Evolutionary conservation across 129 eudicot genomes (phyloP), one percentile per base, ranked within the genome.

Genomic region (Centella asiatica): DNA sequence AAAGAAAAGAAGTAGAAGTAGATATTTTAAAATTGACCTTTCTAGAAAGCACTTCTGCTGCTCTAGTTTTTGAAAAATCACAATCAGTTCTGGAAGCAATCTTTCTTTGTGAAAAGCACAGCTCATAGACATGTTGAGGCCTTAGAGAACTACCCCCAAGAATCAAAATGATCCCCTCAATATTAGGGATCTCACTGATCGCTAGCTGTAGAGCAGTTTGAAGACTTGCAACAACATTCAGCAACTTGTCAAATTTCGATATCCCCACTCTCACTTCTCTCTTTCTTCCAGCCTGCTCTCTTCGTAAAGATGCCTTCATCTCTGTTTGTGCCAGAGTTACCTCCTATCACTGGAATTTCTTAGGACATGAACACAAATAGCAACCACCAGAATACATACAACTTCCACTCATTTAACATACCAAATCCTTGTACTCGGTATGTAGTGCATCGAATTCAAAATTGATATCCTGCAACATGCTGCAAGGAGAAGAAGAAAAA

Each of bases 101-200:
- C 61, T 60, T 73, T 58, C 76, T 83, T 23, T 76, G 84, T 39
- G 84, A 70, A 83, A 92, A 87, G 25, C 67, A 67, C 71, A 92
- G 58, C 78, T 92, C 96, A 40, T 79, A 92, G 25, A 87, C 85
- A 69, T 84, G 80, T 57, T 77, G 81, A 64, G 99, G 88, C 74
- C 99, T 68, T 62, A 69, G 47, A 22, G 99, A 87, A 78, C 88
- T 92, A 67, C 80, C 76, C 60, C 99, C 99, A 51, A 87, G 85
- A 74, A 84, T 74, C 75, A 92, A 67, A 57, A 75, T 62, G 58
- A 92, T 76, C 37, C 66, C 67, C 56, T 82, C 77, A 23, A 82
- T 69, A 61, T 72, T 42, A 25, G 99, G 88, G 58, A 74, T 73
- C 74, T 92, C 90, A 60, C 78, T 62, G 57, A 87, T 78, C 60